Evolutionary conservation across 2,329 filamentous ascomycete species (phyloP), one percentile per base, ranked within the genome.

Genomic region (Aspergillus terreus): DNA sequence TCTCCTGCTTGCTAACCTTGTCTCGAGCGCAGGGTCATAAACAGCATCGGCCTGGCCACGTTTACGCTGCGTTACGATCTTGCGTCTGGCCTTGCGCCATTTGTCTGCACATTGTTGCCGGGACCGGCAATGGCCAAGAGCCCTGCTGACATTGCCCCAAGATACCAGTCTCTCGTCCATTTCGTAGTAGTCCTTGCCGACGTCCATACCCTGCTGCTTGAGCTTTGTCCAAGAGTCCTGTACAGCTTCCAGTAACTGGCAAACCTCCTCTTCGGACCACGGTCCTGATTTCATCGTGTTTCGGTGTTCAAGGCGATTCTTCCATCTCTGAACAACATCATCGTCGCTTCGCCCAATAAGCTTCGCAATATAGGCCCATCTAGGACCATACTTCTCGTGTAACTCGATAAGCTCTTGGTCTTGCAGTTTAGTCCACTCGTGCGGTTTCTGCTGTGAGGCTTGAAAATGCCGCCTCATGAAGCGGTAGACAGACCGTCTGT

Each of bases 401-500:
- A 76, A 60, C 4, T 51, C 44, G 19, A 70, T 57, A 4, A 76
- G 65, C 46, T 76, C 72, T 10, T 70, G 61, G 23, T 76, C 72
- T 50, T 76, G 72, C 42, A 70, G 69, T 1, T 53, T 48, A 1
- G 70, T 69, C 73, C 73, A 76, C 9, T 70, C 58, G 33, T 68
- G 66, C 2, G 67, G 65, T 35, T 69, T 71, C 48, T 71, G 68
- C 1, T 57, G 51, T 6, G 68, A 67, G 9, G 63, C 63, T 49
- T 72, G 70, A 55, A 75, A 76, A 56, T 74, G 71, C 11, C 72
- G 67, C 12, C 70, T 66, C 64, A 73, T 72, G 56, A 75, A 76
- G 7, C 73, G 65, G 43, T 68, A 64, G 40, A 74, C 62, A 12
- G 72, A 74, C 46, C 70, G 60, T 21, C 58, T 60, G 48, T 72